These are phyloP conservation scores for Candida rishiriensis DNA, from an alignment of 805 yeast genomes.

Conservation along the genomic window DNA sequence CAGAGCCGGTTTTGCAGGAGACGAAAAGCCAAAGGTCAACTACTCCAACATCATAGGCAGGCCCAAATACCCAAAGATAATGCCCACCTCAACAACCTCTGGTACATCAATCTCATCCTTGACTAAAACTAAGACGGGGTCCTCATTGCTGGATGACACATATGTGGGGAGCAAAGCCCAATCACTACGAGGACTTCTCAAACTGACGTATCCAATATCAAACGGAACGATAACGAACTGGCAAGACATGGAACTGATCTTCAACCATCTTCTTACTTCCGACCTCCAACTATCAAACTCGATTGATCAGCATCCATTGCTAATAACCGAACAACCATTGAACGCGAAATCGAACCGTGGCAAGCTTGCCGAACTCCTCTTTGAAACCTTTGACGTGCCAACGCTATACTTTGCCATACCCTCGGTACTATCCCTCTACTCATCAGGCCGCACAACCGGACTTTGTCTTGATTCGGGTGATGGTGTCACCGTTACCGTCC, in stretches of 20 bases:
- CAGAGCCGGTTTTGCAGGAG: conserved; percentile 92
- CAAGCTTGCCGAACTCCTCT: conserved; percentile 56
- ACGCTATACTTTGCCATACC: conserved; percentile 71
- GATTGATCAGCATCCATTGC: conserved; percentile 76
- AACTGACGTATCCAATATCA: conserved; percentile 64
- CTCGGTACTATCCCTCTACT: conserved; percentile 79
- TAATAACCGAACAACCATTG: conserved; percentile 85
- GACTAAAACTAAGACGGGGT: too few species aligned
- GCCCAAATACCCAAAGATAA: conserved; percentile 78
- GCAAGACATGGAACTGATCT: conserved; percentile 80
- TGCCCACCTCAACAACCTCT: conserved; percentile 58
- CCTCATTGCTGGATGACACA: conserved; percentile 34
- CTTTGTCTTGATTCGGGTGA: conserved; percentile 89
- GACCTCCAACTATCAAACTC: not conserved
- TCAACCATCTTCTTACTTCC: conserved; percentile 57
- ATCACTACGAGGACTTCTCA: conserved; percentile 69
- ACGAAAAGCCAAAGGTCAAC: conserved; percentile 66
- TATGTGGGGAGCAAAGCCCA: conserved; percentile 78
- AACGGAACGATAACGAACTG: conserved; percentile 81
- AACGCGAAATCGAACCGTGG: conserved; percentile 64
- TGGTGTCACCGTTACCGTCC: conserved; percentile 84
- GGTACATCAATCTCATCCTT: too few species aligned
- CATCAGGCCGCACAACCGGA: conserved; percentile 89
- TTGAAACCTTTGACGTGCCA: conserved; percentile 71
- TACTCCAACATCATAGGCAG: conserved; percentile 69